Base-by-base conservation (phyloP, 78 protist species). In the Dictyostelium capitatum region DNA sequence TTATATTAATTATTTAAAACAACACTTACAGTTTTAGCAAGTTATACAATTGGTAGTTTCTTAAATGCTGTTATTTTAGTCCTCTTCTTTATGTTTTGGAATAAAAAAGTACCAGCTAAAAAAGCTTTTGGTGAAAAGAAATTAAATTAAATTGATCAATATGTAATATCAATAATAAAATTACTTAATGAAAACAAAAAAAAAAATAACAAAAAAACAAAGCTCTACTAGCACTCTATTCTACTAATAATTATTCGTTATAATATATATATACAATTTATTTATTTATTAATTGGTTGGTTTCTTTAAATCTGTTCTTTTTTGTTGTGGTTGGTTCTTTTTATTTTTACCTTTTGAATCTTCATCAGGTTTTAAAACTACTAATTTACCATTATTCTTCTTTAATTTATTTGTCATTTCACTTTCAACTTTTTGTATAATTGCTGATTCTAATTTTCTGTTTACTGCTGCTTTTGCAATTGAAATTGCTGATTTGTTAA, bases 11-110 rank as follows among this genome's bases (percentile, higher is more conserved):
- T 14, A 57, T 57, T 11, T n/a, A n/a, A 14, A 57, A 57, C 67
- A 6, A 57, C 11, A 4, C 8, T 48, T 48, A 9, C 47, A 57
- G 83, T 97, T 79, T 79, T 94, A 14, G 7, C n/a, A 14, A 50
- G 89, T 53, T 92, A 77, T 82, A 12, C 43, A 50, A 41, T 75
- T 77, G 92, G 89, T 23, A 11, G 80, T 14, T 8, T 48, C 15
- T 80, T 97, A 82, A 95, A 92, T 54, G 74, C 78, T 32, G 0
- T 92, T 28, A 59, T 97, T 32, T 50, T 92, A 12, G 17, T 73
- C 43, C 98, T 92, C 83, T 67, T 97, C 78, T 15, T 93, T 47
- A 14, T 57, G 12, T 96, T 89, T 91, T 78, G 97, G 90, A 84
- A 67, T 75, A 93, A 93, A 46, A 85, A 75, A 67, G 64, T 59